Evolutionary conservation across 2,329 filamentous ascomycete species (phyloP).

Genomic region (Phaeosphaeriaceae sp.): DNA sequence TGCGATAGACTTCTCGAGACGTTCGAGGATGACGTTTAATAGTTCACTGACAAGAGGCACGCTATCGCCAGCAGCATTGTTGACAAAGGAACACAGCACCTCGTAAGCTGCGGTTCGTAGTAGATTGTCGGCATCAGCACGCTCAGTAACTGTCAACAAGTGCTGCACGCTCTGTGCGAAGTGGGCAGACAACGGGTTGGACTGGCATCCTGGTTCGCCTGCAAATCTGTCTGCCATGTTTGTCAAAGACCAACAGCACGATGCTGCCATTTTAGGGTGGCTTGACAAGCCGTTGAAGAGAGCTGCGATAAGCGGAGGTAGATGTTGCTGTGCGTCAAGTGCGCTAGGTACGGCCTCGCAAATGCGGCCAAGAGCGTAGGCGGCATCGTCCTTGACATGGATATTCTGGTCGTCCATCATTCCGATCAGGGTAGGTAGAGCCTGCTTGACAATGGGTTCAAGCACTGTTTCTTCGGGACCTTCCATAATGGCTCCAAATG

Average conservation of each 20-base stretch:
- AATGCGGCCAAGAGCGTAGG: slow-evolving; percentile 93
- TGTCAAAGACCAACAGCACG: slow-evolving; percentile 99
- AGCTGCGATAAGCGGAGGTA: slow-evolving; percentile 83
- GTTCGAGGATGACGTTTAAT: slow-evolving; percentile 86
- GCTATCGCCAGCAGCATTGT: slow-evolving; percentile 87
- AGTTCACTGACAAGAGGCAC: slow-evolving; percentile 79
- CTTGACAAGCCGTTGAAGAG: slow-evolving; percentile 89
- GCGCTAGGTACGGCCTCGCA: slow-evolving; percentile 91
- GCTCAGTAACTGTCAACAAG: slow-evolving; percentile 83
- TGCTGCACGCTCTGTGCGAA: slow-evolving; percentile 92
- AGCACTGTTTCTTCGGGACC: slow-evolving; percentile 92
- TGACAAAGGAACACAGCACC: slow-evolving; percentile 92
- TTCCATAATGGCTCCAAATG: slow-evolving; percentile 98
- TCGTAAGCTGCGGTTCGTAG: slow-evolving; percentile 96
- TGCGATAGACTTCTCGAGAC: slow-evolving; percentile 85
- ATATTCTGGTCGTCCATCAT: slow-evolving; percentile 91
- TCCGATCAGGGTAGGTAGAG: slow-evolving; percentile 85
- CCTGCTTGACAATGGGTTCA: slow-evolving; percentile 94
- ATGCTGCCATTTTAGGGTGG: slow-evolving; percentile 95
- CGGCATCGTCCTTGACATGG: slow-evolving; percentile 93
- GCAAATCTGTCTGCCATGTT: slow-evolving; percentile 96
- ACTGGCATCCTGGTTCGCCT: slow-evolving; percentile 77
- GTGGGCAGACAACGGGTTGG: slow-evolving; percentile 85
- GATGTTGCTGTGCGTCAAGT: slow-evolving; percentile 82
- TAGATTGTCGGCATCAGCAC: slow-evolving; percentile 80